Evolutionary conservation across 2,329 filamentous ascomycete species (phyloP).

Genomic region (Aspergillus piperis): DNA sequence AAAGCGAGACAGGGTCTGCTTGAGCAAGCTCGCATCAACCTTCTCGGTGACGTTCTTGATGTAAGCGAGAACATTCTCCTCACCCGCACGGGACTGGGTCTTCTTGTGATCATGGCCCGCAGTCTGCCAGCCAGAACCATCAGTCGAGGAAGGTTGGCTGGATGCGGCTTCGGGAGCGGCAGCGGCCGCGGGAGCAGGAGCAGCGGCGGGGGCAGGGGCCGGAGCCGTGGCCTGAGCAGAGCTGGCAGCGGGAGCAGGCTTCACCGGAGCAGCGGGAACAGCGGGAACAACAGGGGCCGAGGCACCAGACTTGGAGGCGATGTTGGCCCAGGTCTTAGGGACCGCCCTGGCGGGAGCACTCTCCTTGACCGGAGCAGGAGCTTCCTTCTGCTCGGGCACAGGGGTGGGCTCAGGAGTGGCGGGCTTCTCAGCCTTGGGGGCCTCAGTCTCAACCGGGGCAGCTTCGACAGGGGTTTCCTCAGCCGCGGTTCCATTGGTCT

Average conservation of each 20-base stretch:
- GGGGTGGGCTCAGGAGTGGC: slow-evolving; percentile 63
- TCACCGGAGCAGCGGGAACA: slow-evolving; percentile 35
- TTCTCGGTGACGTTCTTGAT: slow-evolving; percentile 95
- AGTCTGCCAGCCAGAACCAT: slow-evolving; percentile 80
- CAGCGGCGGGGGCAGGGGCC: slow-evolving; percentile 36
- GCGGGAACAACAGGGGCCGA: slow-evolving; percentile 39
- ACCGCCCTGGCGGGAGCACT: slow-evolving; percentile 53
- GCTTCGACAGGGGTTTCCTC: slow-evolving; percentile 21
- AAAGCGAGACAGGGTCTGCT: slow-evolving; percentile 68
- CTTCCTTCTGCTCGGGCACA: slow-evolving; percentile 47
- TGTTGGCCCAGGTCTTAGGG: slow-evolving; percentile 65
- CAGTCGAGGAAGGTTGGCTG: slow-evolving; percentile 77
- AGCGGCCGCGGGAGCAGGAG: slow-evolving; percentile 37
- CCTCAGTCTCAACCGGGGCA: slow-evolving; percentile 41
- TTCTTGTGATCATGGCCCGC: slow-evolving; percentile 77
- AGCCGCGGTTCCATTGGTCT: slow-evolving; percentile 38
- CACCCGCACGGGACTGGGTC: slow-evolving; percentile 70
- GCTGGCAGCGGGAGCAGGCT: slow-evolving; percentile 36
- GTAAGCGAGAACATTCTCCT: slow-evolving; percentile 79
- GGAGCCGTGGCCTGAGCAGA: slow-evolving; percentile 38
- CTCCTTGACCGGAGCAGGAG: slow-evolving; percentile 56
- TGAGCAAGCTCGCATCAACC: slow-evolving; percentile 73
- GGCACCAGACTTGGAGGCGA: slow-evolving; percentile 53
- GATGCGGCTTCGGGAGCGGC: slow-evolving; percentile 56
- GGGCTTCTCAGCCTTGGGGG: slow-evolving; percentile 62